Conservation (phyloP, 257 asterid genomes). For the Penstemon eatonii region DNA sequence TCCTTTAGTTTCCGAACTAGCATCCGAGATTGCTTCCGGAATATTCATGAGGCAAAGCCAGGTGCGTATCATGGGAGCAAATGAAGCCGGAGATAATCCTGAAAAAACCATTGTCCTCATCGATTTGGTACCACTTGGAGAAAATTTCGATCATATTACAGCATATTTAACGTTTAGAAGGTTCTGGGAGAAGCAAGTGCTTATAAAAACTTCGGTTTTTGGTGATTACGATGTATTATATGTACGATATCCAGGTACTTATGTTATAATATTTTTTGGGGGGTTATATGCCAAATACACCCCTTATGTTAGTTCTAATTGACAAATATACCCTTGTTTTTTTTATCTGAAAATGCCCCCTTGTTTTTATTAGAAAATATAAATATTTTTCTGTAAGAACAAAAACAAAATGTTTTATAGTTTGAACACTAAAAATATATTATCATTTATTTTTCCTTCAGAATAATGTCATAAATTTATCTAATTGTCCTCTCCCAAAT, state of each 20-base stretch:
- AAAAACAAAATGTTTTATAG: too few relatives aligned
- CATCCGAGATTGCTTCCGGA: slow-evolving; percentile 76
- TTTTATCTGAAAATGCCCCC: too few relatives aligned
- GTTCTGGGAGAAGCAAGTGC: slow-evolving; percentile 79
- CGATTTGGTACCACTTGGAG: slow-evolving; percentile 81
- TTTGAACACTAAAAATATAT: too few relatives aligned
- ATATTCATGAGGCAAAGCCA: slow-evolving; percentile 77
- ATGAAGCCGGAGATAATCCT: slow-evolving; percentile 71
- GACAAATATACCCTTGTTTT: too few relatives aligned
- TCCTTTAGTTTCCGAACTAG: slow-evolving; percentile 86
- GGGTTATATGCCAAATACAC: too few relatives aligned
- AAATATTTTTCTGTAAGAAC: too few relatives aligned
- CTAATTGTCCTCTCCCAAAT: too few relatives aligned
- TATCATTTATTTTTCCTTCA: too few relatives aligned
- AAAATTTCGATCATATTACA: slow-evolving; percentile 59
- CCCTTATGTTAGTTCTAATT: too few relatives aligned
- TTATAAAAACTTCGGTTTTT: slow-evolving; percentile 53
- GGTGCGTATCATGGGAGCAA: slow-evolving; percentile 96
- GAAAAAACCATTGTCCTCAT: slow-evolving; percentile 75
- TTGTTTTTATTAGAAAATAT: too few relatives aligned
- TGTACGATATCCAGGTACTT: slow-evolving; percentile 87
- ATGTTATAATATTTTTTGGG: neutral
- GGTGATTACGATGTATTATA: slow-evolving; percentile 82
- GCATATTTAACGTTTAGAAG: slow-evolving; percentile 64
- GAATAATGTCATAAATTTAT: too few relatives aligned